Evolutionary conservation across 208 protist genomes (phyloP).

Genomic region (Crithidia brevicula): DNA sequence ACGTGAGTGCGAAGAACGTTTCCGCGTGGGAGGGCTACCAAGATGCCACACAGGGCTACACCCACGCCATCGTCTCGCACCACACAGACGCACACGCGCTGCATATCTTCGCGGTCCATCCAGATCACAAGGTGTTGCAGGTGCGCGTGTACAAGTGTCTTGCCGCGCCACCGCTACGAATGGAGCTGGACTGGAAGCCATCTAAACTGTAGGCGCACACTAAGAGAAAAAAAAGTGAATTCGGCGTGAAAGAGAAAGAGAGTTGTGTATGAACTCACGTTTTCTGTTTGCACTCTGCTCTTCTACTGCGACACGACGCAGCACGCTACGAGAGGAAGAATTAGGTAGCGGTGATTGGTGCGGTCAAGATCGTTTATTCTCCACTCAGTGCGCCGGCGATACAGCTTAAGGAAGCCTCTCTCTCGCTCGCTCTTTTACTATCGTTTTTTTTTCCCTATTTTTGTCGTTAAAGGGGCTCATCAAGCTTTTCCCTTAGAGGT

Average conservation of each 20-base stretch:
- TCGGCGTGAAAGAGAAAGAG: too few species aligned
- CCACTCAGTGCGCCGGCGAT: too few species aligned
- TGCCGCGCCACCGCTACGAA: constrained; percentile 47
- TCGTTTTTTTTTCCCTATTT: not conserved
- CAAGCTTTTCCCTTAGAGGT: not conserved
- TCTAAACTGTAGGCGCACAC: constrained; percentile 19
- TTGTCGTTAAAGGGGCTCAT: not conserved
- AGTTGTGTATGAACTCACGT: too few species aligned
- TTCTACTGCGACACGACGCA: too few species aligned
- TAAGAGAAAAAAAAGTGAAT: not conserved
- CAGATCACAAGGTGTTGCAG: constrained; percentile 59
- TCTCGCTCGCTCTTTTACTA: not conserved
- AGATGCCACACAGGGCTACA: constrained; percentile 61
- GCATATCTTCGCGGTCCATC: constrained; percentile 55
- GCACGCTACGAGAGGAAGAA: too few species aligned
- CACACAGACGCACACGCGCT: constrained; percentile 56
- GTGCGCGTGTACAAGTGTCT: constrained; percentile 48
- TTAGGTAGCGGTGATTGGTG: too few species aligned
- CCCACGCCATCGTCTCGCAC: constrained; percentile 65
- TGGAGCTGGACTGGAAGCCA: constrained; percentile 50
- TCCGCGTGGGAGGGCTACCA: constrained; percentile 59
- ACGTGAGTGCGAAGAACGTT: constrained; percentile 50
- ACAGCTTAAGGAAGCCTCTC: too few species aligned
- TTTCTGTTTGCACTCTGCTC: constrained; percentile 1
- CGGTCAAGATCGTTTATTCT: too few species aligned